These are phyloP conservation scores for Phytophthora ohioensis DNA, from an alignment of 352 stramenopile genomes.

Conservation along the genomic window DNA sequence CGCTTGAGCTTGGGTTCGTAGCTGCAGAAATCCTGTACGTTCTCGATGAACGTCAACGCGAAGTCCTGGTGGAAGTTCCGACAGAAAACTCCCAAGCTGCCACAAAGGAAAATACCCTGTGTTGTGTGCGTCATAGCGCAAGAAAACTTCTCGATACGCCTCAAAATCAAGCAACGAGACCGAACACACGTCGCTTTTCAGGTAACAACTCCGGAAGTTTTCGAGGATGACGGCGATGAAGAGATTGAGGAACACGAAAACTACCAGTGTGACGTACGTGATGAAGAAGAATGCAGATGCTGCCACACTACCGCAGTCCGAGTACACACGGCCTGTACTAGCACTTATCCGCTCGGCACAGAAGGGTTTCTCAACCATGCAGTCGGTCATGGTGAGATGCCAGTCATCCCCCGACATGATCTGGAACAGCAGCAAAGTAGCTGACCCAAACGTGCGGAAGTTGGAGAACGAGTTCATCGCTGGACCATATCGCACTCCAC, in stretches of 20 bases:
- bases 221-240: slow-evolving; percentile 87
- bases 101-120: slow-evolving; percentile 70
- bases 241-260: slow-evolving; percentile 87
- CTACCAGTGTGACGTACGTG: slow-evolving; percentile 77
- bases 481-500: slow-evolving; percentile 61
- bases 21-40: slow-evolving; percentile 69
- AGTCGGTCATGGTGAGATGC: slow-evolving; percentile 86
- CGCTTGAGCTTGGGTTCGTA: slow-evolving; percentile 73
- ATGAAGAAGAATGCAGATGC: slow-evolving; percentile 70
- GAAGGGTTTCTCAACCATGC: slow-evolving; percentile 65
- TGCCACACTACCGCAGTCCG: slow-evolving; percentile 64
- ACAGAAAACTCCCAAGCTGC: slow-evolving; percentile 68
- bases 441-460: slow-evolving; percentile 71
- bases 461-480: slow-evolving; percentile 78
- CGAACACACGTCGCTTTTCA: slow-evolving; percentile 77
- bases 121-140: slow-evolving; percentile 64
- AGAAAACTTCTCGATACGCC: slow-evolving; percentile 73
- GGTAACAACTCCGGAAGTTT: slow-evolving; percentile 84
- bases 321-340: slow-evolving; percentile 49
- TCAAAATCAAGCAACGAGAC: slow-evolving; percentile 85
- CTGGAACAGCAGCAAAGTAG: slow-evolving; percentile 76
- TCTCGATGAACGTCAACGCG: slow-evolving; percentile 52
- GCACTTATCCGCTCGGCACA: slow-evolving; percentile 57
- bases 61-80: slow-evolving; percentile 62
- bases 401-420: slow-evolving; percentile 88